Base-by-base conservation (phyloP, 805 yeast genomes). In the Cyberlindnera mycetangii region DNA sequence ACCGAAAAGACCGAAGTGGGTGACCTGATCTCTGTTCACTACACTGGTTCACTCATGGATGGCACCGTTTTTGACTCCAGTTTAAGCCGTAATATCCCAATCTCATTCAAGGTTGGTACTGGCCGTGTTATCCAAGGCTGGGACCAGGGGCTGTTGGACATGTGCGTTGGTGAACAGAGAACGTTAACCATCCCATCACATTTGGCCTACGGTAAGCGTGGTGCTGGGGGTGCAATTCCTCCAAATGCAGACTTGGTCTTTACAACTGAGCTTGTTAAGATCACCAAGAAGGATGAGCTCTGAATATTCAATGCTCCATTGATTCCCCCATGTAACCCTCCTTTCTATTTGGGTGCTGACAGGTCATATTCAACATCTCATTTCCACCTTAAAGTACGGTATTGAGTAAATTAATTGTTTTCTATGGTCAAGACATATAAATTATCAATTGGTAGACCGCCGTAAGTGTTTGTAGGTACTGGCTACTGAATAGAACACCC, bases 101-200 rank as follows among this genome's bases (percentile, higher is more conserved):
- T 89, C 48, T 62, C 72, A 33, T 89, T 89, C 65, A 66, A 66
- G n/a, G 67, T 90, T 42, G 97, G 97, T 33, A 63, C 66, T 20
- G 90, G 95, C 5, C 83, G 77, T 56, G 97, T 89, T 25, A 89
- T 89, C 59, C 60, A 72, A 48, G 97, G 97, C 47, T 89, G 97
- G 97, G 97, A 89, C 51, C 79, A 83, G 65, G 97, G 97, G 33
- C 68, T 89, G 40, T 71, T 31, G 81, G 84, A 68, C 38, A 55
- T 56, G 95, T 89, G 97, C 66, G 70, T 87, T 62, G 96, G 96
- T 37, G 97, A 89, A 65, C 73, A 82, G 68, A 77, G 97, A 61
- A 82, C 76, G 54, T 71, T 89, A 55, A 76, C 79, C 22, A 87
- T 90, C 60, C 96, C 97, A 37, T 75, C 95, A 6, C 72, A 75